Evolutionary conservation across 306 rosid species (phyloP), one percentile per base, ranked within the genome.

Genomic region (Cucurbita pepo): DNA sequence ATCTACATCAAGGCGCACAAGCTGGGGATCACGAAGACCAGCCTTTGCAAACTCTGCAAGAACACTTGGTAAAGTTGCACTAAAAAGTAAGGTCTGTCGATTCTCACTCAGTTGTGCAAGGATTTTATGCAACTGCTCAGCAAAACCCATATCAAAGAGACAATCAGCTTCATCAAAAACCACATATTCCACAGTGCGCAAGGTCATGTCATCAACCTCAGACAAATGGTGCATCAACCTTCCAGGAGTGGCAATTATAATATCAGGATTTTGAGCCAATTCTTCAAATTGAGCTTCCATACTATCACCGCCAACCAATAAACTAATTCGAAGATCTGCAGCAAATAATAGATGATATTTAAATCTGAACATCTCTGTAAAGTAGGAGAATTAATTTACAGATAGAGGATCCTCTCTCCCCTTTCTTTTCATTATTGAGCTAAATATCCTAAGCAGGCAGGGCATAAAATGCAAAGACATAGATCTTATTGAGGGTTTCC

Each of bases 21-120:
- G 97, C 73, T 79, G 91, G 79, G 97, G 97, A 19, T 94, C 97
- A 58, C 91, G 90, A 81, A 94, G 71, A 71, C 98, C 97, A 15
- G 97, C 97, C 87, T 94, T 94, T 0, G 98, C 97, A 77, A 94
- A 94, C 80, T 94, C 98, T 3, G 98, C 98, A 19, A 94, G 97
- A 7, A 92, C 98, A 48, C 95, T 89, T 13, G 97, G 96, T 61
- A 94, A 69, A 0, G 98, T 94, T 22, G 97, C 98, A 79, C 98
- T 86, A 78, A 94, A 94, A 56, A 94, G 96, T 82, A 90, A 77
- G 36, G 98, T 89, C 84, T 94, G 97, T 1, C 97, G 88, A 51
- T 89, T 90, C 55, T 94, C 98, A 56, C 92, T 84, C 13, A 94
- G 84, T 84, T 86, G 97, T 10, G 71, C 54, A 63, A 94, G 96